These are phyloP conservation scores for Mucor saturninus DNA, from an alignment of 371 early-diverging fungal genomes.

Conservation along the genomic window DNA sequence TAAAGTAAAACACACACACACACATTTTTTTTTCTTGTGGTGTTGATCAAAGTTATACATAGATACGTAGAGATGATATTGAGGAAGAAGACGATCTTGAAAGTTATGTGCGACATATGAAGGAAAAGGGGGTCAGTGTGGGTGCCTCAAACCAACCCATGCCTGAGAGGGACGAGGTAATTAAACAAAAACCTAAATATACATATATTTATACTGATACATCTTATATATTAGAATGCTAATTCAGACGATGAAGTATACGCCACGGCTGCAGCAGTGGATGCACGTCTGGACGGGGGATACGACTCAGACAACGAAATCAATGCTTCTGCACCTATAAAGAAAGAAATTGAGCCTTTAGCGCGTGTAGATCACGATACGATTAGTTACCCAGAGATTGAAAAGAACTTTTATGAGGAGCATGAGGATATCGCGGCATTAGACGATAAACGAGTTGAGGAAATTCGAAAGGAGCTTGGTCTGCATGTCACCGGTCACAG, in stretches of 20 bases:
- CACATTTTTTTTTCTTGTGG: neutral
- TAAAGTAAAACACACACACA: slow-evolving; percentile 34
- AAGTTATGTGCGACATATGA: slow-evolving; percentile 79
- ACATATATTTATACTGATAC: no score
- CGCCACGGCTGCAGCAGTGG: slow-evolving; percentile 79
- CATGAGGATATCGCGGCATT: slow-evolving; percentile 75
- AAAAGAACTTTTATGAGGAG: slow-evolving; percentile 85
- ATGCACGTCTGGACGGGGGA: slow-evolving; percentile 47
- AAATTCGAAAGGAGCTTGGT: slow-evolving; percentile 63
- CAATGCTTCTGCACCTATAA: slow-evolving; percentile 14
- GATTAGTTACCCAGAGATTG: slow-evolving; percentile 76
- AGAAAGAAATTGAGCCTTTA: slow-evolving; percentile 72
- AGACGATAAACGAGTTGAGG: slow-evolving; percentile 55
- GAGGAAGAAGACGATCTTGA: slow-evolving; percentile 86
- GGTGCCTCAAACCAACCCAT: slow-evolving; percentile 54
- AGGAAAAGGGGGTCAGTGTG: slow-evolving; percentile 72
- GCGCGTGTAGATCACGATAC: slow-evolving; percentile 72
- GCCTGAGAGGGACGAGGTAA: slow-evolving; percentile 58
- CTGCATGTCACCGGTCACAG: slow-evolving; percentile 68
- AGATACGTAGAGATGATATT: slow-evolving; percentile 69
- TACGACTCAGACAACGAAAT: slow-evolving; percentile 39
- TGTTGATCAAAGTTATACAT: neutral
- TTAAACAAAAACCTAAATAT: no score
- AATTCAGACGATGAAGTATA: slow-evolving; percentile 91
- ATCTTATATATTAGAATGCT: slow-evolving; percentile 47